Base-by-base conservation (phyloP, 257 asterid genomes). In the Gardenia jasminoides region DNA sequence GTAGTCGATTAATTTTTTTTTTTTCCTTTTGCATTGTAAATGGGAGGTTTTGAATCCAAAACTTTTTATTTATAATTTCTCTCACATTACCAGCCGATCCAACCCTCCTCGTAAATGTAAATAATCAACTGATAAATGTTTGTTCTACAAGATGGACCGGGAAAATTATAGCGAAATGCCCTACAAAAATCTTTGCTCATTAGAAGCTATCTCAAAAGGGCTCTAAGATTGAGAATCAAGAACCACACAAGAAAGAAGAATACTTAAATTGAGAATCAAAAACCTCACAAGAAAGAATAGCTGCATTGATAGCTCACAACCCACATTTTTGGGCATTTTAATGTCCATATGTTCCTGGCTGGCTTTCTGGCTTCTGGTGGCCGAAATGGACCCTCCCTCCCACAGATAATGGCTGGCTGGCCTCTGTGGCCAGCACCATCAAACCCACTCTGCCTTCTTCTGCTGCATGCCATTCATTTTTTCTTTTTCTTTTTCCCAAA, bases 321-420 rank as follows among this genome's bases (percentile, higher is more conserved):
- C 3, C 24, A 59, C 66, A n/a, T 8, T 7, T 62, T n/a, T n/a
- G 36, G 67, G 15, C n/a, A 59, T 7, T 59, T 59, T 59, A 24
- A 22, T 22, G 22, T 56, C 26, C 10, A 22, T 5, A 5, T 36
- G 41, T 36, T 36, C 41, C 41, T 5, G 41, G 41, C 4, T 36
- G 19, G 28, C 12, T 12, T 62, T 67, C 10, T 54, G 77, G 48
- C 68, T 22, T 72, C 17, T 30, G 76, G 66, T 72, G 76, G 66
- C 13, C 4, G 67, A 47, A 15, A 73, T 74, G 78, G 78, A 22
- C 36, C 78, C 78, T 36, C 19, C 20, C 6, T 10, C 1, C 4
- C 16, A n/a, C 67, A 10, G 36, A 58, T 2, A 22, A 13, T 20
- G 64, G 24, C 5, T 24, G 31, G 16, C 31, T 61, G 67, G 67